Evolutionary conservation across 2,329 filamentous ascomycete genomes (phyloP).

Genomic region (Xylariaceae sp.): DNA sequence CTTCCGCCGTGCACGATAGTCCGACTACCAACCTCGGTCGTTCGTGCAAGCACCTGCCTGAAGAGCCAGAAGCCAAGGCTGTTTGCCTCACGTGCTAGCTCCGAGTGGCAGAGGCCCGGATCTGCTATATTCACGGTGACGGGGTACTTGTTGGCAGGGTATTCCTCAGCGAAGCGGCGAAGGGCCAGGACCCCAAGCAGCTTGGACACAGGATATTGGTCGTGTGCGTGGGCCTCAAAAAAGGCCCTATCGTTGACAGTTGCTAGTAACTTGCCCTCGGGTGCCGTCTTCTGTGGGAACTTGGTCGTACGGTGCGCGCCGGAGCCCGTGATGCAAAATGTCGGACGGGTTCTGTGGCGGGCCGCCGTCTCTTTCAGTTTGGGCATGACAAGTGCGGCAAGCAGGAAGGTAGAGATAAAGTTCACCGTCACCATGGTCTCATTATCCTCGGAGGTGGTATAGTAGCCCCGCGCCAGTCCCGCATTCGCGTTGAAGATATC

Average conservation of each 20-base stretch:
- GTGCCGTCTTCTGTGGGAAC: slow-evolving; percentile 37
- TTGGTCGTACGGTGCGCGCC: slow-evolving; percentile 36
- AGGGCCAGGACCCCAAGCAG: slow-evolving; percentile 39
- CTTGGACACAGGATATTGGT: slow-evolving; percentile 41
- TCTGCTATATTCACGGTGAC: slow-evolving; percentile 59
- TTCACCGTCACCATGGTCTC: slow-evolving; percentile 60
- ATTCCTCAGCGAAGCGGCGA: slow-evolving; percentile 32
- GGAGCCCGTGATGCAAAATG: slow-evolving; percentile 38
- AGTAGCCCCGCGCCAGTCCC: slow-evolving; percentile 46
- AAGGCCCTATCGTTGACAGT: slow-evolving; percentile 29
- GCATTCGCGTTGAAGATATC: slow-evolving; percentile 53
- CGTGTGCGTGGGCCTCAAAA: slow-evolving; percentile 2
- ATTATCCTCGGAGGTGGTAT: slow-evolving; percentile 47
- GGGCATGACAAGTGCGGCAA: slow-evolving; percentile 56
- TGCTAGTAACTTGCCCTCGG: slow-evolving; percentile 39
- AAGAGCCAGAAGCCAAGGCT: slow-evolving; percentile 33
- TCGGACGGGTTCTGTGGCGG: slow-evolving; percentile 30
- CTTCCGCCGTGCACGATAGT: slow-evolving; percentile 48
- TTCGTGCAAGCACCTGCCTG: slow-evolving; percentile 47
- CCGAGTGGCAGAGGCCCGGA: slow-evolving; percentile 58
- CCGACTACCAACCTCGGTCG: slow-evolving; percentile 54
- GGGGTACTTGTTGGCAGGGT: slow-evolving; percentile 25
- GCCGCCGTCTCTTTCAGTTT: slow-evolving; percentile 51
- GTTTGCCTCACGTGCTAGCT: slow-evolving; percentile 47
- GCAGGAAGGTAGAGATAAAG: slow-evolving; percentile 57